Base-by-base conservation (phyloP, 2,329 filamentous ascomycete genomes). In the Lecanicillium sp. region DNA sequence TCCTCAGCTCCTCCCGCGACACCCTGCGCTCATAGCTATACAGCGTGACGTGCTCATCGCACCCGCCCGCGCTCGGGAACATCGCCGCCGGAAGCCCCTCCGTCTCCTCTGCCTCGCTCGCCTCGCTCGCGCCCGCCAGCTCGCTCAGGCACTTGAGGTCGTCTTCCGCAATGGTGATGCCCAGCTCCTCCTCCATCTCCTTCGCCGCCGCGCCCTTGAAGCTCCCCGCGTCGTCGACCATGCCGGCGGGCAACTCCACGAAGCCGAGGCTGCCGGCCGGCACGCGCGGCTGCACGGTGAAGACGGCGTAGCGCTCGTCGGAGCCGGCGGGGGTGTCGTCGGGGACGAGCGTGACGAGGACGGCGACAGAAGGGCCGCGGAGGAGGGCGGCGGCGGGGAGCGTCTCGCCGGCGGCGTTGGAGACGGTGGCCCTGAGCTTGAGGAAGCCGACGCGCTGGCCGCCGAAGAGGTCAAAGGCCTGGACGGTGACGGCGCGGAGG, bases 131-230 rank as follows among this genome's bases (percentile, higher is more conserved):
- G 10, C 59, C 57, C 1, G 72, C 75, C 42, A 81, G 55, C 14
- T 80, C 73, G 50, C 71, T 80, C 44, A 83, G 58, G 51, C 72
- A 75, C 2, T 60, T 65, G 35, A 83, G 59, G 51, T 76, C 65
- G 4, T 65, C 60, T 42, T 70, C 67, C 8, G 64, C 61, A 30
- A 83, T 79, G 41, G 66, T 67, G 10, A 83, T 57, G 12, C 75
- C 78, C 2, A 81, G 65, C 61, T 83, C 80, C 64, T 83, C 79
- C 51, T 75, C 52, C 9, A 84, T 79, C 65, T 84, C 80, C 55
- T 68, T 72, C 3, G 79, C 79, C 2, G 79, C 80, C 0, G 70
- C 69, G 20, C 80, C 79, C 11, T 70, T 69, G 56, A 83, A 83
- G 23, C 67, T 72, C 1, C 73, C 75, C 12, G 65, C 60, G 45